Conservation (phyloP, 805 yeast species). For the Cephaloascus fragrans region DNA sequence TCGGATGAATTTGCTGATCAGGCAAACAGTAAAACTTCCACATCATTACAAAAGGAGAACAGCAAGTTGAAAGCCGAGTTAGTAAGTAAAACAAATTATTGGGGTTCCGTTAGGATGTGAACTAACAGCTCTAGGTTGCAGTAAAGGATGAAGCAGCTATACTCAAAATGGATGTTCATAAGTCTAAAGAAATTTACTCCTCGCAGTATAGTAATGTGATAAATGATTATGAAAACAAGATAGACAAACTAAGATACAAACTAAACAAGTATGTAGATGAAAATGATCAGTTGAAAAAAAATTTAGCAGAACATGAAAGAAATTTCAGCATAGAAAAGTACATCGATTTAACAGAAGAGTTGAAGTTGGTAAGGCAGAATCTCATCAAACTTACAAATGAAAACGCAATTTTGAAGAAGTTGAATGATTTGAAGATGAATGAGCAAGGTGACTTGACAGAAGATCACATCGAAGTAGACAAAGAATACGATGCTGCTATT, state of each 20-base stretch:
- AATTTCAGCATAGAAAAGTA: background rate
- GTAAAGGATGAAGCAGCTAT: no score
- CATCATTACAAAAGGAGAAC: background rate
- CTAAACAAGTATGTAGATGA: background rate
- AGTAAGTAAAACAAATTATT: background rate
- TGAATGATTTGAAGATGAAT: background rate
- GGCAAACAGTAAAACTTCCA: background rate
- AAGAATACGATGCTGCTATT: background rate
- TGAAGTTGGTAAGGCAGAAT: background rate
- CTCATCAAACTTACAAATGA: background rate
- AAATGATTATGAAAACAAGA: background rate
- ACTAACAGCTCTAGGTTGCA: no score
- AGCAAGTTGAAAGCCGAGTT: background rate
- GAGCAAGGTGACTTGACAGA: background rate
- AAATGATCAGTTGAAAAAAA: background rate
- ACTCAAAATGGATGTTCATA: no score
- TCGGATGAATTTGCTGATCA: background rate
- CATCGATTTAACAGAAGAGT: background rate
- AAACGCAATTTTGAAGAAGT: background rate
- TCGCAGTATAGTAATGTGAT: no score
- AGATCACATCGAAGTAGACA: background rate
- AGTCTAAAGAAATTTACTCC: background rate
- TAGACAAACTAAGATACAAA: background rate
- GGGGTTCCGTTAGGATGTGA: no score
- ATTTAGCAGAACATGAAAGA: background rate